Conservation (phyloP, 169 alveolate genomes). For the Plasmodium billcollinsi region DNA sequence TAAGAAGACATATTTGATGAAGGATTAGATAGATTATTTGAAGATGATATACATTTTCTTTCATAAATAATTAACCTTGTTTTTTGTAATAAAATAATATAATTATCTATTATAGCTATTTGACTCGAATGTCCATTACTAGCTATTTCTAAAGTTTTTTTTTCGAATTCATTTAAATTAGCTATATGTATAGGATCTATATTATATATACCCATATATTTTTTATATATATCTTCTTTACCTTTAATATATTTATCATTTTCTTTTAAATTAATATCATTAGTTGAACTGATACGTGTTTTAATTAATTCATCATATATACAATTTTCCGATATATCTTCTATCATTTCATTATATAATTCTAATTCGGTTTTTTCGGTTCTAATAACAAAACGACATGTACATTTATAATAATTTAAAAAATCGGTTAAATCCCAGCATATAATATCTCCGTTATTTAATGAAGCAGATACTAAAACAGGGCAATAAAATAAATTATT, state of each 20-base stretch:
- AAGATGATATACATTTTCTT: slow-evolving; percentile 16
- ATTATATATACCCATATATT: slow-evolving; percentile 18
- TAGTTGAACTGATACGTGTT: slow-evolving; percentile 9
- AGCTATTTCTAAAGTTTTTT: slow-evolving; percentile 49
- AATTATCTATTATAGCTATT: slow-evolving; percentile 65
- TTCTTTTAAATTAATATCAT: slow-evolving; percentile 28
- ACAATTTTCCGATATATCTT: slow-evolving; percentile 68
- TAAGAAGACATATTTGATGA: neutral
- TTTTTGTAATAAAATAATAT: slow-evolving; percentile 54
- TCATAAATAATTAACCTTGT: slow-evolving; percentile 69
- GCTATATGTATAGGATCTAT: slow-evolving; percentile 37
- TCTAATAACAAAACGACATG: slow-evolving; percentile 54
- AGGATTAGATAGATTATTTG: no score
- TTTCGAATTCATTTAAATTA: neutral
- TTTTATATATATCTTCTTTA: slow-evolving; percentile 3
- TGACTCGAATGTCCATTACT: slow-evolving; percentile 65
- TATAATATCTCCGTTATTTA: slow-evolving; percentile 61
- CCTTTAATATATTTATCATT: slow-evolving; percentile 2
- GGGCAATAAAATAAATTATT: slow-evolving; percentile 53
- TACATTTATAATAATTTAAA: slow-evolving; percentile 36
- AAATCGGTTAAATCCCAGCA: slow-evolving; percentile 77
- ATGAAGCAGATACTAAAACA: slow-evolving; percentile 37
- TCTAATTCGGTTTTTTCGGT: slow-evolving; percentile 73
- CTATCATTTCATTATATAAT: slow-evolving; percentile 45
- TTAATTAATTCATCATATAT: slow-evolving; percentile 45